Evolutionary conservation across 2,329 filamentous ascomycete species (phyloP), one percentile per base, ranked within the genome.

Genomic region (Arthrobotrys sinensis): DNA sequence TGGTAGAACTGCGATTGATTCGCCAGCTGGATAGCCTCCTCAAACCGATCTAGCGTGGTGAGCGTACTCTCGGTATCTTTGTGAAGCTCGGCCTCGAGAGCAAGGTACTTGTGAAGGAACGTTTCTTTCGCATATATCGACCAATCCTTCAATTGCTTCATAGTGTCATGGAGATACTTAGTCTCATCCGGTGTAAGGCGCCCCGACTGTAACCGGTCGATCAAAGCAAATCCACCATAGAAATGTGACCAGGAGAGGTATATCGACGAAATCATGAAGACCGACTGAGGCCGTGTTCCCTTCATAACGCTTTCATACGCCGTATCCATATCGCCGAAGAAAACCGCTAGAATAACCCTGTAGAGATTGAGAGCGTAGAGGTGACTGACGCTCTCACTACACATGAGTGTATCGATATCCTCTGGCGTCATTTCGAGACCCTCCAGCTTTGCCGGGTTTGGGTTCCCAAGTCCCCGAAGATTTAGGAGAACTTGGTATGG

Each of bases 341-440:
- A 71, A 5, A 80, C 76, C 5, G 81, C 80, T 12, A 82, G 79
- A 36, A 82, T 76, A 19, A 82, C 55, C 14, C 75, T 80, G 57
- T 81, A 81, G 76, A 82, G 81, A 38, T 82, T 80, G 38, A 82
- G 81, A 55, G 80, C 45, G 46, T 82, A 82, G 46, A 81, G 79
- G 57, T 82, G 81, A 34, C 80, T 82, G 45, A 82, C 80, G 50
- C 81, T 82, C 57, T 82, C 81, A 28, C 80, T 80, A 21, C 34
- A 62, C 69, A 80, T 75, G 10, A 82, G 55, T 12, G 72, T 38
- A 19, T 79, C 69, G 12, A 81, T 67, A 50, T 80, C 81, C 52
- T 76, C 79, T 11, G 67, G 43, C 52, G 81, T 80, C 36, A 82
- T 70, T 21, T 81, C 80, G 10, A 73, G 73, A 14, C 81, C 81